A percentile compares a stretch with the other conserved stretches of the same genome.
These are phyloP conservation scores for Chloranthus sessilifolius DNA, from an alignment of 164 flowering plant species.

Conservation along the genomic window DNA sequence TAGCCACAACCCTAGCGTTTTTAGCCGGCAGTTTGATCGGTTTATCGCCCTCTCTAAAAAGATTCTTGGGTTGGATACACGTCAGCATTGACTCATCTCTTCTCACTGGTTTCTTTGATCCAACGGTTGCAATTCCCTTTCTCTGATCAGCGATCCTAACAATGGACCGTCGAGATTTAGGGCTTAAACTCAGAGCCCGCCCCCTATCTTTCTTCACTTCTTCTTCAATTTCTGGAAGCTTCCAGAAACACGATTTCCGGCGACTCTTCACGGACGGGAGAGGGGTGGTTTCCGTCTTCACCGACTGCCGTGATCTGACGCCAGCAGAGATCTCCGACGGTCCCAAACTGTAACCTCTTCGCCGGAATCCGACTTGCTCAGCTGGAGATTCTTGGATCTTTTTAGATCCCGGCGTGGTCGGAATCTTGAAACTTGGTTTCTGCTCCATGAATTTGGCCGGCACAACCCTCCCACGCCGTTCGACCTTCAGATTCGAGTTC, in stretches of 20 bases:
- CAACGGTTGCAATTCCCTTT: slow-evolving; percentile 44
- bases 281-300: slow-evolving; percentile 38
- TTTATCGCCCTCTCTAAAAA: slow-evolving; percentile 57
- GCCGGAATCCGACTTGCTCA: slow-evolving; percentile 14
- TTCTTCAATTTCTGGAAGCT: slow-evolving; percentile 58
- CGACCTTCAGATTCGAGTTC: background rate
- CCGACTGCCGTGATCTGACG: slow-evolving; percentile 22
- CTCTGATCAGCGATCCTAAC: slow-evolving; percentile 27
- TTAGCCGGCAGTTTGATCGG: slow-evolving; percentile 25
- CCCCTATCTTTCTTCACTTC: slow-evolving; percentile 37
- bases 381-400: slow-evolving; percentile 24
- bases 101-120: slow-evolving; percentile 42
- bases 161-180: slow-evolving; percentile 30
- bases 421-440: slow-evolving; percentile 33
- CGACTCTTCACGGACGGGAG: slow-evolving; percentile 34
- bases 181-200: slow-evolving; percentile 42
- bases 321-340: slow-evolving; percentile 40
- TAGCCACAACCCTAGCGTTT: slow-evolving; percentile 57
- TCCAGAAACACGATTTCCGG: slow-evolving; percentile 59
- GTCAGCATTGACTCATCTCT: slow-evolving; percentile 37
- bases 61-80: slow-evolving; percentile 58
- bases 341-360: slow-evolving; percentile 40
- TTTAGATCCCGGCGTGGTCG: slow-evolving; percentile 13
- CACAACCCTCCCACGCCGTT: slow-evolving; percentile 25
- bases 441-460: slow-evolving; percentile 53